phyloP scores from a whole-genome alignment of 73 alveolate species.

The Durusdinium trenchii region DNA sequence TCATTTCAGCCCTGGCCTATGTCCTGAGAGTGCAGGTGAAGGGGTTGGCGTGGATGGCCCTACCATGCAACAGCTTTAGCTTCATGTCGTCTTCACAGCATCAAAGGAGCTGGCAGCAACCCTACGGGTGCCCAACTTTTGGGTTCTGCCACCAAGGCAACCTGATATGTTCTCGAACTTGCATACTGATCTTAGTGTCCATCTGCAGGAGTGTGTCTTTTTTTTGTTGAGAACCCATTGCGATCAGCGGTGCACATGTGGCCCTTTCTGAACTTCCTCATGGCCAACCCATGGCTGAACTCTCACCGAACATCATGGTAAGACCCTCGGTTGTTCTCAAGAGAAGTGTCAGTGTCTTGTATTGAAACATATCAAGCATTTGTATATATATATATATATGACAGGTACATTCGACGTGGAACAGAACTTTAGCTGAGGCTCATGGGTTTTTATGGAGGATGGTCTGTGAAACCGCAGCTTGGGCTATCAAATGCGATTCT shows the following conservation, averaged over 20 bases:
- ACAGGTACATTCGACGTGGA: background rate
- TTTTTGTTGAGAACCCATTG: background rate
- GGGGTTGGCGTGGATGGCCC: background rate
- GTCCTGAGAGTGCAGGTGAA: background rate
- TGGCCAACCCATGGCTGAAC: background rate
- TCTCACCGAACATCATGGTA: background rate
- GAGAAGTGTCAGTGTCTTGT: background rate
- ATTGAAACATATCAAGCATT: no score
- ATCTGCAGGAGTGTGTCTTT: background rate
- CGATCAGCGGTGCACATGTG: background rate
- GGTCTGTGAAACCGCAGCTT: background rate
- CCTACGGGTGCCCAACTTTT: background rate
- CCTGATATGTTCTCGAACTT: background rate
- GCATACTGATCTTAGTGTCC: background rate
- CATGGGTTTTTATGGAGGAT: conserved; percentile 19
- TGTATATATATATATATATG: background rate
- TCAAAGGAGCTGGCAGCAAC: background rate
- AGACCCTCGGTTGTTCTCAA: background rate
- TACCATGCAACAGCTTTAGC: background rate
- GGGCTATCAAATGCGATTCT: conserved; percentile 10
- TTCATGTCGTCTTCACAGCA: background rate
- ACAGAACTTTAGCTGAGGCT: background rate
- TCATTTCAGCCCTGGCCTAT: background rate
- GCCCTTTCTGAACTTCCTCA: background rate
- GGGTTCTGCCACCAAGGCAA: background rate